A percentile compares a stretch with the other conserved stretches of the same genome.
Evolutionary conservation across 768 basidiomycete species (phyloP).

Genomic region (Strobilomyces confusus): DNA sequence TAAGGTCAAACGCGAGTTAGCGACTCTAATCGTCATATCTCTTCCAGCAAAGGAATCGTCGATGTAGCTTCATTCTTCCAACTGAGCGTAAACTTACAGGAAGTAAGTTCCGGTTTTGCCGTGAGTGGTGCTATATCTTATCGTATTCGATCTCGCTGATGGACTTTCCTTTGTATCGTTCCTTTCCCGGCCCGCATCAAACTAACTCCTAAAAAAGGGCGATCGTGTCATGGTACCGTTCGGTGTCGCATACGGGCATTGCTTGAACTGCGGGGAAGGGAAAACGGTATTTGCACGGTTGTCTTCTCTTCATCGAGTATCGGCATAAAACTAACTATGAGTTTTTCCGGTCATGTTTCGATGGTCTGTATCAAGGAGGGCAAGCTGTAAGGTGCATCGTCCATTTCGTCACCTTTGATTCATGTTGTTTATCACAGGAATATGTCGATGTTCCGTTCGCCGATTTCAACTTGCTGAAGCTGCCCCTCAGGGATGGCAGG

Average conservation of each 20-base stretch:
- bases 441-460: too few relatives aligned
- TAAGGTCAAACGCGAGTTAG: too few relatives aligned
- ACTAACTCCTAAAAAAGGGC: constrained; percentile 42
- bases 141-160: not conserved
- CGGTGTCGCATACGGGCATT: constrained; percentile 56
- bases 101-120: not conserved
- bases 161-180: not conserved
- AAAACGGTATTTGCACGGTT: constrained; percentile 50
- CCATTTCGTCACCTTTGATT: too few relatives aligned
- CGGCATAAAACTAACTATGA: not conserved
- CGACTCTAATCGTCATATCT: not conserved
- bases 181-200: constrained; percentile 26
- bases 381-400: too few relatives aligned
- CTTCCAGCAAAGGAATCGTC: constrained; percentile 1
- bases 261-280: constrained; percentile 52
- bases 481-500: not conserved
- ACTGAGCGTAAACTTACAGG: not conserved
- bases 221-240: constrained; percentile 61
- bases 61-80: not conserved
- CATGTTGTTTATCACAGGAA: too few relatives aligned
- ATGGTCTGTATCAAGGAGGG: not conserved
- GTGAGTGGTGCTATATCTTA: not conserved
- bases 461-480: too few relatives aligned
- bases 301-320: constrained; percentile 22
- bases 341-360: not conserved